These are phyloP conservation scores for Dimocarpus longan DNA, from an alignment of 345 rosid genomes.

Conservation along the genomic window DNA sequence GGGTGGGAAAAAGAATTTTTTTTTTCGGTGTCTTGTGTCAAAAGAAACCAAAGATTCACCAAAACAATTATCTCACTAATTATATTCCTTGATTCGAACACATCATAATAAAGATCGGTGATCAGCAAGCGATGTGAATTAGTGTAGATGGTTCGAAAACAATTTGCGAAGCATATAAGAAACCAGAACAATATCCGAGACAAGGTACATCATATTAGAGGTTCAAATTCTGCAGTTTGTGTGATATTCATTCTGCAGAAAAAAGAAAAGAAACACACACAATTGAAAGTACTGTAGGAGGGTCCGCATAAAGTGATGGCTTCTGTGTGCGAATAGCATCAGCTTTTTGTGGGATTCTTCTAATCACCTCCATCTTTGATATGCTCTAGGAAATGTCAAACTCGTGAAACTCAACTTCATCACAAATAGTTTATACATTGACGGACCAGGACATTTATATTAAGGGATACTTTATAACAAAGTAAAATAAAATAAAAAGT, in stretches of 20 bases:
- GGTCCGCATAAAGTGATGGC: not conserved
- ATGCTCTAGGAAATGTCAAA: not conserved
- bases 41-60: conserved; percentile 37
- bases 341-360: conserved; percentile 12
- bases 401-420: not conserved
- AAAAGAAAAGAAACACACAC: not conserved
- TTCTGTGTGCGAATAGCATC: not conserved
- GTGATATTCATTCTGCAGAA: not conserved
- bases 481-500: no score
- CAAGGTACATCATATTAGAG: not conserved
- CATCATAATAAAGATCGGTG: not conserved
- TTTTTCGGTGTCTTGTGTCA: conserved; percentile 30
- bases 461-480: no score
- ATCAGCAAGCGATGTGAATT: not conserved
- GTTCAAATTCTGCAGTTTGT: not conserved
- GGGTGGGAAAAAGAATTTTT: conserved; percentile 15
- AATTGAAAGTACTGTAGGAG: not conserved
- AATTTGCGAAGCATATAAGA: conserved; percentile 1
- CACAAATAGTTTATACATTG: not conserved
- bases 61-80: not conserved
- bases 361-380: not conserved
- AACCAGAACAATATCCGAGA: conserved; percentile 1
- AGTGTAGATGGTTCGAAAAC: not conserved
- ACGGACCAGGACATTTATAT: no score
- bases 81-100: conserved; percentile 17